Evolutionary conservation across 345 rosid species (phyloP), one percentile per base, ranked within the genome.

Genomic region (Populus tremula): DNA sequence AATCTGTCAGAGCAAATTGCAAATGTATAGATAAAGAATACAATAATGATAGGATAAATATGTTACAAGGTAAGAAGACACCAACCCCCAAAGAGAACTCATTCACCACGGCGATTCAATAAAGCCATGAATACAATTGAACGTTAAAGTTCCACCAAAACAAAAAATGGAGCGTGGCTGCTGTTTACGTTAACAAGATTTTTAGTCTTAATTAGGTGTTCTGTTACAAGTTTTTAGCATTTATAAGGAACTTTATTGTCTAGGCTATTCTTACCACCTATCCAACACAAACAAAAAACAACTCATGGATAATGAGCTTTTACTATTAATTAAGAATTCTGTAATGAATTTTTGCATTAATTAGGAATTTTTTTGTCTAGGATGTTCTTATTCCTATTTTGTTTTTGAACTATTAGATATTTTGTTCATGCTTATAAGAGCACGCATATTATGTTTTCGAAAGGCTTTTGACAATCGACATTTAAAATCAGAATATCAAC

Each of bases 1-100:
- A 77, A 83, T 56, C 67, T 78, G 75, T 80, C 74, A 79, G 81
- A 50, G 70, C 18, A 66, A 67, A 84, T 63, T 33, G 76, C 68
- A 79, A 73, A 68, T 68, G 31, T 36, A 49, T 45, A 62, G 86
- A 27, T 31, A 75, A 12, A 49, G 59, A 69, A 70, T 73, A 41
- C 38, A 33, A 72, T 70, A 36, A 70, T 21, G 47, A 66, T 39
- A 20, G 31, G n/a, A 65, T 70, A 67, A 66, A 36, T n/a, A 39
- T 36, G 17, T 8, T 13, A 35, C 3, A 62, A 65, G 33, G 54
- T 5, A 45, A 10, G 50, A 75, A 21, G 56, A 35, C 23, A 12
- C 45, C 56, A 33, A 67, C 53, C 72, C 35, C 36, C 7, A 66
- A 49, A 50, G 8, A 25, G 5, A 5, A 20, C 23, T 59, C n/a